Evolutionary conservation across 2,329 filamentous ascomycete genomes (phyloP).

Genomic region (Neonectria punicea): DNA sequence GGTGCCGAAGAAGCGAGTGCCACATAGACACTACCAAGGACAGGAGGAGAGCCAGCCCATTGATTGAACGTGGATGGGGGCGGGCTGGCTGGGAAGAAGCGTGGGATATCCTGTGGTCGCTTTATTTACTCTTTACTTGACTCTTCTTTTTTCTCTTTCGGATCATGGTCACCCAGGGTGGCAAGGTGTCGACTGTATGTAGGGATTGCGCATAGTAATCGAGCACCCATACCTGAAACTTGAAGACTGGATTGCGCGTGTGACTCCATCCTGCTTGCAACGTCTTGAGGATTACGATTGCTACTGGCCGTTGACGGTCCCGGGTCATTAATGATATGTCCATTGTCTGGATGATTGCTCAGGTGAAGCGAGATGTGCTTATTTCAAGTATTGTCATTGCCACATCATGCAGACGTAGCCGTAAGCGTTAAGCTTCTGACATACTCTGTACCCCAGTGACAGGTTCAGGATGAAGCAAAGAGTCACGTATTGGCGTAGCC

Average conservation of each 20-base stretch:
- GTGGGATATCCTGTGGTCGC: conserved; percentile 44
- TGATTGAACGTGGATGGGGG: conserved; percentile 17
- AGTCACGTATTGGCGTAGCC: too few relatives aligned
- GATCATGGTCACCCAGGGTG: conserved; percentile 34
- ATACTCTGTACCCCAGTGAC: too few relatives aligned
- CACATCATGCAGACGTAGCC: too few relatives aligned
- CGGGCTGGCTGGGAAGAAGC: conserved; percentile 32
- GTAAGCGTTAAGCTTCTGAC: too few relatives aligned
- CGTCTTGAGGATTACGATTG: background rate
- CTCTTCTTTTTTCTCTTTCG: conserved; percentile 41
- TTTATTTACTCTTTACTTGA: conserved; percentile 45
- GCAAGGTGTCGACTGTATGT: conserved; percentile 43
- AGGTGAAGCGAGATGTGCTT: background rate
- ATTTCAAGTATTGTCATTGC: background rate
- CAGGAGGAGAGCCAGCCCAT: conserved; percentile 28
- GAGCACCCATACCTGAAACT: conserved; percentile 39
- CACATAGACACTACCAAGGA: conserved; percentile 25
- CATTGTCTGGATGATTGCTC: background rate
- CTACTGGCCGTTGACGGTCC: background rate
- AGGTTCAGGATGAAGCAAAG: too few relatives aligned
- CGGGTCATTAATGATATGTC: background rate
- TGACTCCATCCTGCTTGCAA: background rate
- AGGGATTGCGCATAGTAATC: conserved; percentile 46
- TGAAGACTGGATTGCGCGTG: conserved; percentile 13
- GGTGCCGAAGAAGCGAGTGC: conserved; percentile 34